phyloP scores from a whole-genome alignment of 1,284 basidiomycete species.

The Moniliella sp. region DNA sequence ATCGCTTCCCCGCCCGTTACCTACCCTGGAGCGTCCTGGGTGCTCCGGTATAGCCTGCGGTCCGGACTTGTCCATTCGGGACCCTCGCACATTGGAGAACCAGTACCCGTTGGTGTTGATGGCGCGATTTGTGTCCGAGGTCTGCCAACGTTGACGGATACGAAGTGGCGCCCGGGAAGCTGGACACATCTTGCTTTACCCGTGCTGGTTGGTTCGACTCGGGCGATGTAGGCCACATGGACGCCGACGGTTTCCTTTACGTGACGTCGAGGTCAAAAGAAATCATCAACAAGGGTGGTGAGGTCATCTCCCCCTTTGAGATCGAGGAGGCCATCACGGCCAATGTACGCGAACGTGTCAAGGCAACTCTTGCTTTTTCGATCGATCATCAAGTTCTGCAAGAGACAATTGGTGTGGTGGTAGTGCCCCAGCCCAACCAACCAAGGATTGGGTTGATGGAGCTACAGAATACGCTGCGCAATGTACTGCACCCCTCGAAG shows the following conservation, averaged over 20 bases:
- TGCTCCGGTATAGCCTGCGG: constrained; percentile 30
- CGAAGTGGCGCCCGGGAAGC: constrained; percentile 20
- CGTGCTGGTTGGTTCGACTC: constrained; percentile 31
- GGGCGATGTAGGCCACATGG: constrained; percentile 32
- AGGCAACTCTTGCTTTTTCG: constrained; percentile 29
- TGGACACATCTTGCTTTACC: constrained; percentile 27
- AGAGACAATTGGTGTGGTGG: constrained; percentile 31
- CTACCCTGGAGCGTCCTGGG: constrained; percentile 29
- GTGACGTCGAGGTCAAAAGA: constrained; percentile 32
- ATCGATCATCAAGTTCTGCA: constrained; percentile 30
- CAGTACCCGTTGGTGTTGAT: constrained; percentile 22
- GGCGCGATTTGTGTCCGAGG: constrained; percentile 27
- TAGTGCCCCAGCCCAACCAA: constrained; percentile 28
- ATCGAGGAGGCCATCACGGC: constrained; percentile 30
- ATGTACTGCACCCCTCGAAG: constrained; percentile 27
- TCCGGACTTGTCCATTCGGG: constrained; percentile 27
- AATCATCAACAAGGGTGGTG: constrained; percentile 34
- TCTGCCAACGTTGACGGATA: constrained; percentile 26
- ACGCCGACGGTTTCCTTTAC: constrained; percentile 30
- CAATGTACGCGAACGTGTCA: constrained; percentile 25
- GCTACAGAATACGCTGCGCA: constrained; percentile 29
- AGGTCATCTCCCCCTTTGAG: constrained; percentile 32
- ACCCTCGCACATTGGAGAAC: constrained; percentile 22
- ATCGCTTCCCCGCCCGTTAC: constrained; percentile 29
- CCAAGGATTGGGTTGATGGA: constrained; percentile 28